Evolutionary conservation across 306 rosid genomes (phyloP).

Genomic region (Fragaria iinumae): DNA sequence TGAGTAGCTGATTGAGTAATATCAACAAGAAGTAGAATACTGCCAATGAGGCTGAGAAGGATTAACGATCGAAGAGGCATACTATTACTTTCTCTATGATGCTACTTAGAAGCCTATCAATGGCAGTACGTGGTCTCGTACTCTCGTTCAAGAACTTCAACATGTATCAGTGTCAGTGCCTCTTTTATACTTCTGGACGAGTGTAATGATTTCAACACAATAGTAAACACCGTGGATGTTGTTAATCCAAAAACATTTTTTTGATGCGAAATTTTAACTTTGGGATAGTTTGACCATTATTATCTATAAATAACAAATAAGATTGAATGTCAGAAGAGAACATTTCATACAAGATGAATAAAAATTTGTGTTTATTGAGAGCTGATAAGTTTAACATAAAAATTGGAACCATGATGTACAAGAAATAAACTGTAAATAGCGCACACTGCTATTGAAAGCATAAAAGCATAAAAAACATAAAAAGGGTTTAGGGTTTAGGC

Average conservation of each 20-base stretch:
- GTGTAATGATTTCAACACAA: background rate
- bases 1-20: too few relatives aligned
- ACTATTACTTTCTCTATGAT: too few relatives aligned
- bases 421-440: too few relatives aligned
- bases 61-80: background rate
- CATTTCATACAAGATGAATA: background rate
- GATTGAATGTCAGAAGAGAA: background rate
- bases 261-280: background rate
- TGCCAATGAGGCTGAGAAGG: background rate
- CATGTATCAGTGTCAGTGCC: background rate
- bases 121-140: too few relatives aligned
- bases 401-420: too few relatives aligned
- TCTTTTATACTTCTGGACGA: background rate
- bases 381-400: too few relatives aligned
- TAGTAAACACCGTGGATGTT: too few relatives aligned
- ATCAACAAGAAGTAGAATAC: background rate
- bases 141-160: background rate
- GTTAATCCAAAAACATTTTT: too few relatives aligned
- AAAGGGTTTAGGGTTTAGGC: too few relatives aligned
- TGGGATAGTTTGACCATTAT: background rate
- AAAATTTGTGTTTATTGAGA: too few relatives aligned
- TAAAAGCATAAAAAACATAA: too few relatives aligned
- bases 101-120: background rate
- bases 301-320: background rate
- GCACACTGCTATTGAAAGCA: too few relatives aligned